phyloP scores from a whole-genome alignment of 2,329 filamentous ascomycete genomes.

The Ascochyta clinopodiicola region DNA sequence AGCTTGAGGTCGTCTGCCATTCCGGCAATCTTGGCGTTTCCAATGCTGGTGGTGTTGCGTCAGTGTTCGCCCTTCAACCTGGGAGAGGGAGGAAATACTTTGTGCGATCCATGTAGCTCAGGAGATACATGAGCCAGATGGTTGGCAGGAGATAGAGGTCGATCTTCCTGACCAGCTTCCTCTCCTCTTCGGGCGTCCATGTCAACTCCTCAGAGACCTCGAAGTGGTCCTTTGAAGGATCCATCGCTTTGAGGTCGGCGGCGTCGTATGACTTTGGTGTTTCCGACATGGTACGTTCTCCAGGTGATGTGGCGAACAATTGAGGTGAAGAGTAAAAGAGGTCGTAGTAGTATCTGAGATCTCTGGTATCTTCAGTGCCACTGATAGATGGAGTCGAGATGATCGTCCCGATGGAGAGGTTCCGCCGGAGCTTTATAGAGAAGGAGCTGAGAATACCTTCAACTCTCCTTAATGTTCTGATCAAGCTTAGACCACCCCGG shows the following conservation, averaged over 20 bases:
- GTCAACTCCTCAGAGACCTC: conserved; percentile 53
- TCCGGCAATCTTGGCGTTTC: conserved; percentile 60
- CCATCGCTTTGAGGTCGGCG: conserved; percentile 40
- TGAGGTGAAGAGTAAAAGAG: background rate
- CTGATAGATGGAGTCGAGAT: conserved; percentile 9
- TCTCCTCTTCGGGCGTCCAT: conserved; percentile 59
- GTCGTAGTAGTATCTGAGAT: background rate
- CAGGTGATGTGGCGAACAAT: background rate
- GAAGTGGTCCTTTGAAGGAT: conserved; percentile 48
- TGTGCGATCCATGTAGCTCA: conserved; percentile 56
- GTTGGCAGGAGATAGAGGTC: conserved; percentile 56
- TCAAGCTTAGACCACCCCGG: conserved; percentile 30
- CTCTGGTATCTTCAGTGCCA: background rate
- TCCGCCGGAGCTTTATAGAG: conserved; percentile 34
- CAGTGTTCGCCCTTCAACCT: background rate
- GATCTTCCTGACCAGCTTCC: conserved; percentile 56
- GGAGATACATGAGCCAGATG: conserved; percentile 59
- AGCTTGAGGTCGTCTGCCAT: conserved; percentile 57
- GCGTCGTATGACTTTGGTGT: conserved; percentile 29
- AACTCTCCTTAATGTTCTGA: conserved; percentile 20
- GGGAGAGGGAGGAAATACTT: conserved; percentile 28
- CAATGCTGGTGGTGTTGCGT: conserved; percentile 45
- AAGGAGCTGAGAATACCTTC: conserved; percentile 13
- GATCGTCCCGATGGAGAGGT: conserved; percentile 3
- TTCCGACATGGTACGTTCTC: conserved; percentile 28